These are phyloP conservation scores for Colletotrichum karsti DNA, from an alignment of 2,329 filamentous ascomycete genomes.

Conservation along the genomic window DNA sequence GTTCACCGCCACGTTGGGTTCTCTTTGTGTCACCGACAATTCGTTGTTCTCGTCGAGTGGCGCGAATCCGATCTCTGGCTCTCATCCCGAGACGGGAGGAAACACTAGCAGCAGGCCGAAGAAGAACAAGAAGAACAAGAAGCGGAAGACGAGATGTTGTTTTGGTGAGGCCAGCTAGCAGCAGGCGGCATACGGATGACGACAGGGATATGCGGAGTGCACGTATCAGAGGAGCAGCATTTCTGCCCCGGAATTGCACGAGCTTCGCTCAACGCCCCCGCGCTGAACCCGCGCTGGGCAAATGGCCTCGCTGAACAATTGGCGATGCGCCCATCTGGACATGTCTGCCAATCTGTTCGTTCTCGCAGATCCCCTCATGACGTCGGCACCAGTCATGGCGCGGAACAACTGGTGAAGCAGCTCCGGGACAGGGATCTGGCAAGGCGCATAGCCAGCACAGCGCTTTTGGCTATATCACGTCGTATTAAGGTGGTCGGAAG, in stretches of 20 bases:
- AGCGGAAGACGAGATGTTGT: neutral
- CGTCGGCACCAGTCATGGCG: slow-evolving; percentile 23
- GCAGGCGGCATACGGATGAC: neutral
- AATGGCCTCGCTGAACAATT: too few species aligned
- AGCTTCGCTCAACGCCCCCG: slow-evolving; percentile 9
- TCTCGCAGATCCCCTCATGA: slow-evolving; percentile 22
- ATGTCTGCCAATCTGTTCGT: slow-evolving; percentile 6
- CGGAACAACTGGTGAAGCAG: slow-evolving; percentile 20
- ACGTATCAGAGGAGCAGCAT: slow-evolving; percentile 15
- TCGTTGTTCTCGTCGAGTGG: slow-evolving; percentile 10
- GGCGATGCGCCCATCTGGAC: neutral
- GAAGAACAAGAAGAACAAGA: neutral
- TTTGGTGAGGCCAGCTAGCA: neutral
- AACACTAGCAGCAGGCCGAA: neutral
- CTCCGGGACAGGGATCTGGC: slow-evolving; percentile 15
- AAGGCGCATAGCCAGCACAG: slow-evolving; percentile 25
- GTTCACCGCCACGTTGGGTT: slow-evolving; percentile 32
- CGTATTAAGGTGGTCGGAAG: slow-evolving; percentile 10
- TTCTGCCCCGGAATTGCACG: slow-evolving; percentile 5
- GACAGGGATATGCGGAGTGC: slow-evolving; percentile 5
- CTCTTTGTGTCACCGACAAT: slow-evolving; percentile 31
- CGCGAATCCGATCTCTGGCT: slow-evolving; percentile 5
- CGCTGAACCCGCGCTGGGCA: neutral
- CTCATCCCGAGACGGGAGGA: slow-evolving; percentile 1
- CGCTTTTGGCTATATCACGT: slow-evolving; percentile 20